Percentiles rank a stretch among this genome's conserved stretches.
Evolutionary conservation across 2,329 filamentous ascomycete genomes (phyloP).

Genomic region (Pseudonectria buxi): DNA sequence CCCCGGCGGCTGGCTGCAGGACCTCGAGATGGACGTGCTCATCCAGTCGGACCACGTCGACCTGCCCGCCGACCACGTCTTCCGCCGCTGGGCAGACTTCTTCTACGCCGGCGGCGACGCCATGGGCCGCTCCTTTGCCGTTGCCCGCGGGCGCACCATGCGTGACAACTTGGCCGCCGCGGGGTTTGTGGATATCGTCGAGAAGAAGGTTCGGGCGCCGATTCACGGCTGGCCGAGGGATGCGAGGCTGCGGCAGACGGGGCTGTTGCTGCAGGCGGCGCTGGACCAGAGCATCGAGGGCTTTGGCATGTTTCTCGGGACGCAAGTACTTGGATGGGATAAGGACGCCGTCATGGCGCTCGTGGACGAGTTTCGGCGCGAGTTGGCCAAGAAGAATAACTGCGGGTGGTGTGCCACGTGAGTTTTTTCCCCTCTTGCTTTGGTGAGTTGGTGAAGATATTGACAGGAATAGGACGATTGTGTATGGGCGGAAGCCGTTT

Average conservation of each 20-base stretch:
- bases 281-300: conserved; percentile 25
- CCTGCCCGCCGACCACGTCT: conserved; percentile 14
- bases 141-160: conserved; percentile 13
- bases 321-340: conserved; percentile 24
- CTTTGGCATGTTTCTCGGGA: conserved; percentile 20
- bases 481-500: conserved; percentile 13
- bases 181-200: conserved; percentile 29
- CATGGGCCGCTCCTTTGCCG: conserved; percentile 21
- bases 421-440: conserved; percentile 1
- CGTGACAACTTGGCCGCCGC: conserved; percentile 17
- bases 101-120: conserved; percentile 22
- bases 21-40: conserved; percentile 20
- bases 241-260: conserved; percentile 35
- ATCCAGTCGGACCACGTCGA: conserved; percentile 11
- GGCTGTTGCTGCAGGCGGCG: conserved; percentile 23
- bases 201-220: conserved; percentile 31
- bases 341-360: conserved; percentile 20
- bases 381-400: conserved; percentile 9
- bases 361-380: conserved; percentile 14
- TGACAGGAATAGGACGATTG: conserved; percentile 8
- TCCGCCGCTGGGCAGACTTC: conserved; percentile 22
- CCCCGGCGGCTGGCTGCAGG: conserved; percentile 27
- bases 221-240: conserved; percentile 38
- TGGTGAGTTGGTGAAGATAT: neutral
- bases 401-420: conserved; percentile 11